Percentiles rank a stretch among this genome's conserved stretches.
Conservation (phyloP, 164 flowering plant species). For the Vitis rotundifolia region DNA sequence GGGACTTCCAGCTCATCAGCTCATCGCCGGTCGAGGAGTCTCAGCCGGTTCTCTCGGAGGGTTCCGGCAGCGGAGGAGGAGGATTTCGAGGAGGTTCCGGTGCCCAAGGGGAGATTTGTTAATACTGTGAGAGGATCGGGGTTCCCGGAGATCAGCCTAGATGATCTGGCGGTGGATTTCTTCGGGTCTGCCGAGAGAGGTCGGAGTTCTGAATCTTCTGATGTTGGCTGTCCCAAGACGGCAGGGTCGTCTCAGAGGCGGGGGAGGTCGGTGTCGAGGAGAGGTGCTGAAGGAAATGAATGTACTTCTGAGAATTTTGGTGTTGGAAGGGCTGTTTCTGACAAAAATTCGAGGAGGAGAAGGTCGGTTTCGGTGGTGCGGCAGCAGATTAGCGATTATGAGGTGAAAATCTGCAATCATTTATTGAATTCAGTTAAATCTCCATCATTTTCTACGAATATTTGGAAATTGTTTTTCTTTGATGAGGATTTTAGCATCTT, state of each 20-base stretch:
- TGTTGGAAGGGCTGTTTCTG: conserved; percentile 28
- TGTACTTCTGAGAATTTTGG: conserved; percentile 7
- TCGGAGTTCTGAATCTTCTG: conserved; percentile 18
- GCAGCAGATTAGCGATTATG: conserved; percentile 67
- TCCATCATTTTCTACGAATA: not conserved
- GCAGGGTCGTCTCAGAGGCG: conserved; percentile 48
- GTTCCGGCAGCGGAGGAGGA: conserved; percentile 18
- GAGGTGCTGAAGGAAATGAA: conserved; percentile 25
- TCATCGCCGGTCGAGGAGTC: conserved; percentile 71
- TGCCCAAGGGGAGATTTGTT: conserved; percentile 66
- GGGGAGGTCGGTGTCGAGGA: conserved; percentile 86
- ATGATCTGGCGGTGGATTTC: conserved; percentile 75
- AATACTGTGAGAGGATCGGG: conserved; percentile 76
- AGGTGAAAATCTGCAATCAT: conserved; percentile 39
- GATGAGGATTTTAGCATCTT: not conserved
- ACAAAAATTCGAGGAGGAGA: conserved; percentile 46
- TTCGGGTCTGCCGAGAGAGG: conserved; percentile 45
- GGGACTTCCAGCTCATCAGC: conserved; percentile 10
- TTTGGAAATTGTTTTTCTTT: not conserved
- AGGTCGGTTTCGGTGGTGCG: conserved; percentile 77
- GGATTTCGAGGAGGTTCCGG: conserved; percentile 21
- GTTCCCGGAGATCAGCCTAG: conserved; percentile 78
- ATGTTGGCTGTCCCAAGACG: conserved; percentile 10
- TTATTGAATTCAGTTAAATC: not conserved
- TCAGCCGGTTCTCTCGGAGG: conserved; percentile 54